A percentile compares a stretch with the other conserved stretches of the same genome.
These are phyloP conservation scores for Malbranchea zuffiana DNA, from an alignment of 2,329 filamentous ascomycete genomes.

Conservation along the genomic window DNA sequence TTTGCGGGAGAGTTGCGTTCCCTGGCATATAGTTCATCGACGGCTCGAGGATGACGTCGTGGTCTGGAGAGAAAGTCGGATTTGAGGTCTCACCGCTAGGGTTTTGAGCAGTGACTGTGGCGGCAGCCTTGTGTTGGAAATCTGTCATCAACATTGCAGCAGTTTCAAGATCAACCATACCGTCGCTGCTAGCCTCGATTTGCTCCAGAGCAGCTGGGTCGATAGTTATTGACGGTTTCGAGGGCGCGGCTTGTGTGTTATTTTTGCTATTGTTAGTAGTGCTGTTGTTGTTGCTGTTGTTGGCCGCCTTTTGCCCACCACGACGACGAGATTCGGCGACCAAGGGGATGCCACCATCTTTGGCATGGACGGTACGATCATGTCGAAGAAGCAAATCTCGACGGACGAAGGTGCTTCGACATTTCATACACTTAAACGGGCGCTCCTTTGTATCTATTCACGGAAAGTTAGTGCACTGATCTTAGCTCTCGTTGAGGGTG, in stretches of 20 bases:
- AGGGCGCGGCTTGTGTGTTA: conserved; percentile 42
- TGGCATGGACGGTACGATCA: conserved; percentile 95
- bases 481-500: too few relatives aligned
- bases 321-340: conserved; percentile 84
- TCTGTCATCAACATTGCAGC: conserved; percentile 98
- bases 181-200: conserved; percentile 81
- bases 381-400: conserved; percentile 92
- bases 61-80: conserved; percentile 63
- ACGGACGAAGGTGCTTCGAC: conserved; percentile 94
- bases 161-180: conserved; percentile 89
- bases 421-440: conserved; percentile 98
- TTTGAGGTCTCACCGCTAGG: conserved; percentile 36
- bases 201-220: conserved; percentile 58
- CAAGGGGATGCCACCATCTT: conserved; percentile 87
- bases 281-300: conserved; percentile 10
- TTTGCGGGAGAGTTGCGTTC: conserved; percentile 70
- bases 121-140: conserved; percentile 90
- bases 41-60: conserved; percentile 62
- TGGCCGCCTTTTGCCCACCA: conserved; percentile 35
- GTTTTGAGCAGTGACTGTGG: conserved; percentile 46
- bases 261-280: conserved; percentile 6
- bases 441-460: conserved; percentile 87
- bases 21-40: conserved; percentile 65
- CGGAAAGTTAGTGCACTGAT: too few relatives aligned
- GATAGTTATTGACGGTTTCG: conserved; percentile 68